A percentile compares a stretch with the other conserved stretches of the same genome.
phyloP scores from a whole-genome alignment of 1,284 basidiomycete genomes.

The Sporisorium reilianum region DNA sequence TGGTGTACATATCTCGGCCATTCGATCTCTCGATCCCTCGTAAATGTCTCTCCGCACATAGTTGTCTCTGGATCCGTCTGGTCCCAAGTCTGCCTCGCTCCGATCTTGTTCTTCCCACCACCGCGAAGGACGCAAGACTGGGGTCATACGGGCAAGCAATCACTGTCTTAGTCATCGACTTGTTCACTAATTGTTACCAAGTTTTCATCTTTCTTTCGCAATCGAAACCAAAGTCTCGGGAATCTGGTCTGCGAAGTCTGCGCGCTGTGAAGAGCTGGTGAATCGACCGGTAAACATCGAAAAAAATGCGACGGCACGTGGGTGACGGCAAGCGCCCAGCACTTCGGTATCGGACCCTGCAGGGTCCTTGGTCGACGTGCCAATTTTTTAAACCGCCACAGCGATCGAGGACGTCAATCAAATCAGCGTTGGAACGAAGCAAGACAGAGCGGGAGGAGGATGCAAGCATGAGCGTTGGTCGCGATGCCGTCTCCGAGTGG shows the following conservation, averaged over 20 bases:
- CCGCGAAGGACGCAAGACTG: neutral
- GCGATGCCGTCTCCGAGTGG: neutral
- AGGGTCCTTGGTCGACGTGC: no score
- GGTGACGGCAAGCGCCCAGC: neutral
- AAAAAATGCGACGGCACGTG: neutral
- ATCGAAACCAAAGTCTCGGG: neutral
- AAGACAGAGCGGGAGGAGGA: neutral
- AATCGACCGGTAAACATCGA: no score
- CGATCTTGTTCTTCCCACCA: neutral
- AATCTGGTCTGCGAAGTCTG: no score
- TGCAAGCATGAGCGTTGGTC: neutral
- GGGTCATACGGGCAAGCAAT: neutral
- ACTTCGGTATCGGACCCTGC: neutral
- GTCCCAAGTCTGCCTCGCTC: neutral
- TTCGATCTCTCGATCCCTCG: neutral
- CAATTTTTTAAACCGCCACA: no score
- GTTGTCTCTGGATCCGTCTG: neutral
- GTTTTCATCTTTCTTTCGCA: neutral
- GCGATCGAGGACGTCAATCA: no score
- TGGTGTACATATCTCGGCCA: neutral
- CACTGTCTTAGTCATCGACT: neutral
- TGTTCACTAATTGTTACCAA: neutral
- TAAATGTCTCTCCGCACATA: neutral
- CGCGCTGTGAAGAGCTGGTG: no score
- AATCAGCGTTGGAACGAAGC: neutral